Conservation (phyloP, 495 filamentous ascomycete genomes). For the Lophium mytilinum region DNA sequence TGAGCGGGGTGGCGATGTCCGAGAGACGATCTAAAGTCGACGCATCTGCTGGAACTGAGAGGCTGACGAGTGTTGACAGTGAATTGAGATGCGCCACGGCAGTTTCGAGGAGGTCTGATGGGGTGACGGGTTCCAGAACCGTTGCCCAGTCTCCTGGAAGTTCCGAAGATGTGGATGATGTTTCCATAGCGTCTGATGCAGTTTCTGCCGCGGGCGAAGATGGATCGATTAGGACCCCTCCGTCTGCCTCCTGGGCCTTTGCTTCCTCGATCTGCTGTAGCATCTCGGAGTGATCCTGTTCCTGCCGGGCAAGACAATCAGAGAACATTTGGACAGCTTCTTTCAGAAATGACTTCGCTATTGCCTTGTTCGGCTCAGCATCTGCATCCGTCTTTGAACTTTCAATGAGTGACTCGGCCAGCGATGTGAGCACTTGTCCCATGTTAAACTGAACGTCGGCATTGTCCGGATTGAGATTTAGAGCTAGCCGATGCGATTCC, state of each 20-base stretch:
- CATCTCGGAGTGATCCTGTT: conserved; percentile 46
- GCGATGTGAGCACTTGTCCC: conserved; percentile 55
- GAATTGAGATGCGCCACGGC: conserved; percentile 53
- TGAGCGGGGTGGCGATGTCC: conserved; percentile 33
- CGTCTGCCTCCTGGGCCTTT: conserved; percentile 30
- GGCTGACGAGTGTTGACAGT: conserved; percentile 41
- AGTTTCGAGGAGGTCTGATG: conserved; percentile 56
- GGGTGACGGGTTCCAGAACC: conserved; percentile 54
- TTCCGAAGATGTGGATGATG: conserved; percentile 30
- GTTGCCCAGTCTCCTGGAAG: conserved; percentile 51
- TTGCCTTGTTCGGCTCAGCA: conserved; percentile 9
- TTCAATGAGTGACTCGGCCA: conserved; percentile 52
- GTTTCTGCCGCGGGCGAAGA: conserved; percentile 6
- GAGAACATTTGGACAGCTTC: conserved; percentile 58
- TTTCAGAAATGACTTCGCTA: conserved; percentile 42
- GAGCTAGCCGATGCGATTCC: conserved; percentile 52
- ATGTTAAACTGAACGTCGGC: conserved; percentile 62
- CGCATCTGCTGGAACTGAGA: conserved; percentile 5
- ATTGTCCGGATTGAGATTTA: conserved; percentile 51
- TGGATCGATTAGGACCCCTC: conserved; percentile 16
- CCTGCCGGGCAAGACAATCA: conserved; percentile 51
- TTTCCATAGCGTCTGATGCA: conserved; percentile 21
- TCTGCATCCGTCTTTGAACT: conserved; percentile 37
- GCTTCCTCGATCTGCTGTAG: conserved; percentile 34
- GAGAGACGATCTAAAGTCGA: conserved; percentile 37